Percentiles rank a stretch among this genome's conserved stretches.
Conservation (phyloP, 164 flowering plant species). For the Vitis cinerea region DNA sequence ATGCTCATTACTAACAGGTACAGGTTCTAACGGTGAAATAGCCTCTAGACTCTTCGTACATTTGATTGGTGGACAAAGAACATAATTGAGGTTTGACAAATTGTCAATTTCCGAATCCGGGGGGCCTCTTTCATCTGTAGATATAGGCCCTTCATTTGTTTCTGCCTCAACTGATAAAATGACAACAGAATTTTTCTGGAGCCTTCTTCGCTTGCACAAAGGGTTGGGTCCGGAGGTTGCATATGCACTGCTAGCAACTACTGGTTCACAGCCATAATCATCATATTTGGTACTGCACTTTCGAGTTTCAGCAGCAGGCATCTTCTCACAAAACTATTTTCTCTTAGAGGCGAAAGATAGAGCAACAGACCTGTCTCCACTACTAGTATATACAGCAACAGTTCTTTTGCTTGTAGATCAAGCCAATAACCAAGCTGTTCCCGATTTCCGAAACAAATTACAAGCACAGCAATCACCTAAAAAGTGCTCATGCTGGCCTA, state of each 20-base stretch:
- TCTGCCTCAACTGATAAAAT: background rate
- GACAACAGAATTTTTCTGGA: background rate
- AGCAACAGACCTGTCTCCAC: background rate
- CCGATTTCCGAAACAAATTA: too few species aligned
- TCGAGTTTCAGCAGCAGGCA: background rate
- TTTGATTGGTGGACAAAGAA: background rate
- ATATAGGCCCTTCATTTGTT: background rate
- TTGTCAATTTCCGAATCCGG: background rate
- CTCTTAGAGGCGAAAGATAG: background rate
- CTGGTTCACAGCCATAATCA: background rate
- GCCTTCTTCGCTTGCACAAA: background rate
- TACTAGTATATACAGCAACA: too few species aligned
- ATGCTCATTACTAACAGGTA: background rate
- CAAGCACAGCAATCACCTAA: too few species aligned
- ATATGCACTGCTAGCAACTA: background rate
- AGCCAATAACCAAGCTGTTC: too few species aligned
- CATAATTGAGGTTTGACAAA: background rate
- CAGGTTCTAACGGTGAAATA: background rate
- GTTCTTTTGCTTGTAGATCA: too few species aligned
- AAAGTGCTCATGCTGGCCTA: too few species aligned
- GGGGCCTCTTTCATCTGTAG: background rate
- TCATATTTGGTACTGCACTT: background rate
- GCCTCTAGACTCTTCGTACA: background rate
- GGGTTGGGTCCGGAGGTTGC: background rate
- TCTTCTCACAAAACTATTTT: background rate